phyloP scores from a whole-genome alignment of 2,329 filamentous ascomycete species.

The Cladorrhinum sp. region DNA sequence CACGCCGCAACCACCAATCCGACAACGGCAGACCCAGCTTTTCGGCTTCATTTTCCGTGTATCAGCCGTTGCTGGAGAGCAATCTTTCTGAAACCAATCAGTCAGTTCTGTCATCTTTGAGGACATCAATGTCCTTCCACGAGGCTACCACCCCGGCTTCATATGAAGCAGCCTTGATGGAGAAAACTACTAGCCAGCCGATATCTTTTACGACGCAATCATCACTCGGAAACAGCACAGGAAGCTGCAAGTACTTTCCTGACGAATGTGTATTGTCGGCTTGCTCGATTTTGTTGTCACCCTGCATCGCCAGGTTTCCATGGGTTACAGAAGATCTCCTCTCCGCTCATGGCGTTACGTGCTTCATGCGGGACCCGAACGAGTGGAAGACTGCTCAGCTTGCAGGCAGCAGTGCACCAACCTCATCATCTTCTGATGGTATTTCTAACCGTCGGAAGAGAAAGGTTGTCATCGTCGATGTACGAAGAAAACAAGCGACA shows the following conservation, averaged over 20 bases:
- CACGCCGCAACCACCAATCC: conserved; percentile 12
- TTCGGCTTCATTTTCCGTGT: conserved; percentile 9
- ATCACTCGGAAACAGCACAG: neutral
- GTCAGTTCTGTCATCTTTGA: conserved; percentile 23
- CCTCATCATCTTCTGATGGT: neutral
- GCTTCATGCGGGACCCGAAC: conserved; percentile 35
- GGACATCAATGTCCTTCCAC: conserved; percentile 21
- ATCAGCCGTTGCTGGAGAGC: conserved; percentile 6
- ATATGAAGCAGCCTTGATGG: neutral
- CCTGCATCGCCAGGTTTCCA: conserved; percentile 38
- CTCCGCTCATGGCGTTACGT: conserved; percentile 40
- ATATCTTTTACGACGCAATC: neutral
- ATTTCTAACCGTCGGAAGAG: conserved; percentile 6
- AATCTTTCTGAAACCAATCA: neutral
- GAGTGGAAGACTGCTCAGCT: conserved; percentile 32
- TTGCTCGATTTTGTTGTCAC: conserved; percentile 41
- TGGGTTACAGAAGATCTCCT: conserved; percentile 40
- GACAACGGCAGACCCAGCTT: neutral
- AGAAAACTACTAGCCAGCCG: neutral
- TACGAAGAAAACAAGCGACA: conserved; percentile 29
- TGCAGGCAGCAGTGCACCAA: neutral
- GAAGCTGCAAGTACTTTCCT: conserved; percentile 34
- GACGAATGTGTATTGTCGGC: conserved; percentile 38
- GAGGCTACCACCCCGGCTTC: neutral
- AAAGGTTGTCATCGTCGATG: conserved; percentile 36